Evolutionary conservation across 2,329 filamentous ascomycete genomes (phyloP).

Genomic region (Lasiodiplodia sp.): DNA sequence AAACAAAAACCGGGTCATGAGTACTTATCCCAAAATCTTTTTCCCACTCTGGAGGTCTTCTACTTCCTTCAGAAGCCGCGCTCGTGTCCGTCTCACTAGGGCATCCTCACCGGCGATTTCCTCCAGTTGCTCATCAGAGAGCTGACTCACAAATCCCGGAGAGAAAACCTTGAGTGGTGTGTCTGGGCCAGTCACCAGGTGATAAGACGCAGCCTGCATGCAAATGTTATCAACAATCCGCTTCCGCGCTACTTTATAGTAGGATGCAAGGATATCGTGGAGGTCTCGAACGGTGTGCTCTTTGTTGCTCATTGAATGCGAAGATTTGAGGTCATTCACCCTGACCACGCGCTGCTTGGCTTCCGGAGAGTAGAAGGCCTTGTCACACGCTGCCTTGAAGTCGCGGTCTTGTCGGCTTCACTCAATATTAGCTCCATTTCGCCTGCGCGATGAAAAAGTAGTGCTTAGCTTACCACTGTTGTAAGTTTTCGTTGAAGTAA

Average conservation of each 20-base stretch:
- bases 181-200: conserved; percentile 57
- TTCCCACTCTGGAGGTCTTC: conserved; percentile 51
- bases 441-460: background rate
- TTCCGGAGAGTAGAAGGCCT: background rate
- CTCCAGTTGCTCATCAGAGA: conserved; percentile 60
- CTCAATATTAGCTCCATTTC: background rate
- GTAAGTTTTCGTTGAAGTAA: conserved; percentile 58
- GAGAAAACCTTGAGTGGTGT: conserved; percentile 64
- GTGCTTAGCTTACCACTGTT: conserved; percentile 43
- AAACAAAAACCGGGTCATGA: too few relatives aligned
- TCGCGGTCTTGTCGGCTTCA: background rate
- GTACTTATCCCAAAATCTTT: conserved; percentile 36
- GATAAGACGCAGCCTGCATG: conserved; percentile 64
- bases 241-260: conserved; percentile 67
- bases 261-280: conserved; percentile 66
- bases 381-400: background rate
- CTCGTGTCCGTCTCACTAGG: conserved; percentile 50
- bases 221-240: conserved; percentile 70
- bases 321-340: conserved; percentile 7
- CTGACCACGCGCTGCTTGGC: background rate
- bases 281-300: conserved; percentile 59
- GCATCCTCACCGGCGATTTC: conserved; percentile 66
- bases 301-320: conserved; percentile 40
- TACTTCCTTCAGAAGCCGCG: conserved; percentile 56
- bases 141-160: conserved; percentile 56